phyloP scores from a whole-genome alignment of 345 rosid species.

The Pelargonium nanum region DNA sequence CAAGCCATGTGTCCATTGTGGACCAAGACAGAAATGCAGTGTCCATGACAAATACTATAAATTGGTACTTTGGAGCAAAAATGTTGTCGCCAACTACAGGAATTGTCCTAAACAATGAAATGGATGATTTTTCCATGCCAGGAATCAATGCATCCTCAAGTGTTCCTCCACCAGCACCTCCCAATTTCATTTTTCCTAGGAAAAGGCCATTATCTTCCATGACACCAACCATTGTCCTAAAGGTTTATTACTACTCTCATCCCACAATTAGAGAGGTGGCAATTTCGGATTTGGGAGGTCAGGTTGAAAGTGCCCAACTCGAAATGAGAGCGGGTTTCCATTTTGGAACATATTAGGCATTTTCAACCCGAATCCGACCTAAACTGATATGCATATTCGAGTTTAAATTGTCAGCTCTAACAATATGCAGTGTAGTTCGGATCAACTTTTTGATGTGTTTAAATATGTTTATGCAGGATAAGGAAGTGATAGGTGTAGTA shows the following conservation, averaged over 20 bases:
- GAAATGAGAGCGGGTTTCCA: too few species aligned
- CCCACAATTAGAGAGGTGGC: too few species aligned
- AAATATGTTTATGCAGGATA: conserved; percentile 23
- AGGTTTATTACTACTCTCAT: too few species aligned
- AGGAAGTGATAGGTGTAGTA: conserved; percentile 36
- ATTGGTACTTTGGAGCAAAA: conserved; percentile 41
- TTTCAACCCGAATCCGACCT: too few species aligned
- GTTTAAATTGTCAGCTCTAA: too few species aligned
- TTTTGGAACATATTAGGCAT: too few species aligned
- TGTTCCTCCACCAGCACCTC: conserved; percentile 33
- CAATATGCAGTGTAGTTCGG: too few species aligned
- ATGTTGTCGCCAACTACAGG: conserved; percentile 46
- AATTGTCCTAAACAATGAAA: conserved; percentile 54
- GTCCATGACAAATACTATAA: conserved; percentile 52
- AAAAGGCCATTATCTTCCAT: conserved; percentile 63
- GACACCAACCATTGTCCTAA: conserved; percentile 46
- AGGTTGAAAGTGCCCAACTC: too few species aligned
- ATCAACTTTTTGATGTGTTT: neutral
- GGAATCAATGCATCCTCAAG: neutral
- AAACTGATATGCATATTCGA: too few species aligned
- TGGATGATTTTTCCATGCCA: conserved; percentile 55
- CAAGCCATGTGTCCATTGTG: conserved; percentile 48
- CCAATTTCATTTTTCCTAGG: conserved; percentile 44
- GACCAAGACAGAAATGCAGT: conserved; percentile 41
- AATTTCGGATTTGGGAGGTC: too few species aligned